A percentile compares a stretch with the other conserved stretches of the same genome.
Evolutionary conservation across 257 asterid species (phyloP).

Genomic region (Solanum tarijense): DNA sequence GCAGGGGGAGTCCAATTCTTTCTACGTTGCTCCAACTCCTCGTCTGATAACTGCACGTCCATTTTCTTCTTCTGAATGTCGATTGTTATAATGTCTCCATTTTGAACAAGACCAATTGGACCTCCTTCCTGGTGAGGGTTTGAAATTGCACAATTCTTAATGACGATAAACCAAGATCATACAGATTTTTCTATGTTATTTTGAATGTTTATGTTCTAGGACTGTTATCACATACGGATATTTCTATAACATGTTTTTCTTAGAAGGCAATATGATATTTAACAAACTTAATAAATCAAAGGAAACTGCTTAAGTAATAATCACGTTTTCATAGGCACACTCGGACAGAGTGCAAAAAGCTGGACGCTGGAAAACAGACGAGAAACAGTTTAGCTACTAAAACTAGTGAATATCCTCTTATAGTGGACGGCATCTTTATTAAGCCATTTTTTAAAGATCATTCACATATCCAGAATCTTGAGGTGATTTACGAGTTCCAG

Average conservation of each 20-base stretch:
- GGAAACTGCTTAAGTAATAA: background rate
- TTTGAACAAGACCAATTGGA: constrained; percentile 69
- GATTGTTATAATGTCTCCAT: constrained; percentile 67
- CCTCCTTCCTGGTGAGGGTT: constrained; percentile 79
- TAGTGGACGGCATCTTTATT: background rate
- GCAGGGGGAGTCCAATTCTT: constrained; percentile 68
- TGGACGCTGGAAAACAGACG: background rate
- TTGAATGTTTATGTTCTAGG: background rate
- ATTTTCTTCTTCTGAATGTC: constrained; percentile 60
- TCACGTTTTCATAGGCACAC: background rate
- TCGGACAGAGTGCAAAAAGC: background rate
- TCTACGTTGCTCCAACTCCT: constrained; percentile 58
- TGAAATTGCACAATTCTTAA: background rate
- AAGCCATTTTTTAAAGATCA: background rate
- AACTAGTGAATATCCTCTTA: background rate
- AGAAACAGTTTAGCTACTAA: background rate
- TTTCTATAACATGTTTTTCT: background rate
- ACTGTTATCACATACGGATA: background rate
- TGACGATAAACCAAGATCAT: background rate
- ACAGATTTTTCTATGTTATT: background rate
- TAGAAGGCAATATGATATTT: background rate
- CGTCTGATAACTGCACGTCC: constrained; percentile 60
- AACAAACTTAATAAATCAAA: background rate
- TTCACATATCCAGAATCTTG: background rate
- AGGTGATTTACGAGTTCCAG: background rate